Conservation (phyloP, 192 early-diverging fungal species). For the Pecoramyces ruminantium region DNA sequence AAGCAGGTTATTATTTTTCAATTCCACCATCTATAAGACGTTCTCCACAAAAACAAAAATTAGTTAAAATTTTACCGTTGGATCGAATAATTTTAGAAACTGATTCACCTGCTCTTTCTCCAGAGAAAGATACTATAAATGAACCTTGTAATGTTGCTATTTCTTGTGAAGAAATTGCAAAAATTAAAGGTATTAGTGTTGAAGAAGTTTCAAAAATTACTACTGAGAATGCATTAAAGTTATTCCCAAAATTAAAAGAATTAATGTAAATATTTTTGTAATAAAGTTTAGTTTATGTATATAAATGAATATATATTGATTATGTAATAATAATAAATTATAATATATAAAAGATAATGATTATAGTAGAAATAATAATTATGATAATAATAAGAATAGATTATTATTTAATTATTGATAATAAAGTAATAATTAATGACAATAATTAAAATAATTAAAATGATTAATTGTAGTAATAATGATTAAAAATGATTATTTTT, state of each 20-base stretch:
- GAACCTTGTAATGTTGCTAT: conserved; percentile 22
- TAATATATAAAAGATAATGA: too few relatives aligned
- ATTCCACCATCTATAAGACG: conserved; percentile 29
- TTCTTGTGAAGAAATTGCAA: conserved; percentile 26
- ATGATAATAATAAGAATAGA: too few relatives aligned
- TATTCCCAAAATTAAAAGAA: conserved; percentile 8
- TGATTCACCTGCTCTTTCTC: conserved; percentile 31
- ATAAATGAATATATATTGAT: too few relatives aligned
- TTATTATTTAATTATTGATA: too few relatives aligned
- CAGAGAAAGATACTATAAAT: conserved; percentile 25
- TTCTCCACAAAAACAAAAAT: conserved; percentile 22
- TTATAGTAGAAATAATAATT: too few relatives aligned
- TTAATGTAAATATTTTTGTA: too few relatives aligned
- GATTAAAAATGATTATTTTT: too few relatives aligned
- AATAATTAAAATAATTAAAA: too few relatives aligned
- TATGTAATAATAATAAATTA: too few relatives aligned
- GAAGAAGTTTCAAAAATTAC: conserved; percentile 13
- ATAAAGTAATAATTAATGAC: too few relatives aligned
- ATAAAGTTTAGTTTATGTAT: too few relatives aligned
- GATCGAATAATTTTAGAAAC: conserved; percentile 31
- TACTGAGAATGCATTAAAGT: conserved; percentile 14
- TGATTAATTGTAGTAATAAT: too few relatives aligned
- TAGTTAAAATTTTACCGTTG: conserved; percentile 22
- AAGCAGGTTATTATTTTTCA: conserved; percentile 23
- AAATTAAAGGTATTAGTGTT: conserved; percentile 14